Evolutionary conservation across 805 yeast species (phyloP).

Genomic region (Sugiyamaella floridensis): DNA sequence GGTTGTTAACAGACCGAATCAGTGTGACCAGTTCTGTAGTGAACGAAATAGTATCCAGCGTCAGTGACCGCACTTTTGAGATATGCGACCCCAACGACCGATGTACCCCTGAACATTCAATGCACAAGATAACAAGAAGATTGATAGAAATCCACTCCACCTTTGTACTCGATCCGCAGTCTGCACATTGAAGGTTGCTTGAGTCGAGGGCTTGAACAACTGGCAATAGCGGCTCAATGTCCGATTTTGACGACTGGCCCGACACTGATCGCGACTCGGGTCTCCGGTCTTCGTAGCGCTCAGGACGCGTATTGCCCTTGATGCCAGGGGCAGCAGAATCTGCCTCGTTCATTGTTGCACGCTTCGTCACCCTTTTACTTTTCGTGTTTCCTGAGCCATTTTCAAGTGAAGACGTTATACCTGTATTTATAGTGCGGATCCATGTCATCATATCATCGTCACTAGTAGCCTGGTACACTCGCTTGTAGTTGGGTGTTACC

Average conservation of each 20-base stretch:
- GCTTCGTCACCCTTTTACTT: slow-evolving; percentile 12
- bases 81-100: slow-evolving; percentile 78
- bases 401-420: slow-evolving; percentile 41
- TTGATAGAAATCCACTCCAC: slow-evolving; percentile 89
- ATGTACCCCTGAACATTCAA: slow-evolving; percentile 84
- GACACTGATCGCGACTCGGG: neutral
- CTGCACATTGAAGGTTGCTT: slow-evolving; percentile 67
- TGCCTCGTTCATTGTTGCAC: neutral
- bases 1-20: slow-evolving; percentile 51
- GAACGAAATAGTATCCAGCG: slow-evolving; percentile 55
- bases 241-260: neutral
- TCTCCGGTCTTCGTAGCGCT: neutral
- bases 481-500: slow-evolving; percentile 62
- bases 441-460: slow-evolving; percentile 63
- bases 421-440: slow-evolving; percentile 56
- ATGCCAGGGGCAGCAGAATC: neutral
- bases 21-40: slow-evolving; percentile 54
- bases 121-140: slow-evolving; percentile 64
- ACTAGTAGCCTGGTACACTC: slow-evolving; percentile 66
- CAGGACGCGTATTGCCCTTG: too few species aligned
- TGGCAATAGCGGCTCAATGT: slow-evolving; percentile 7
- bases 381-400: slow-evolving; percentile 14
- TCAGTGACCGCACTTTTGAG: slow-evolving; percentile 69
- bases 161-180: slow-evolving; percentile 55
- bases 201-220: slow-evolving; percentile 27